Evolutionary conservation across 1,284 basidiomycete genomes (phyloP), one percentile per base, ranked within the genome.

Genomic region (Tilletia indica): DNA sequence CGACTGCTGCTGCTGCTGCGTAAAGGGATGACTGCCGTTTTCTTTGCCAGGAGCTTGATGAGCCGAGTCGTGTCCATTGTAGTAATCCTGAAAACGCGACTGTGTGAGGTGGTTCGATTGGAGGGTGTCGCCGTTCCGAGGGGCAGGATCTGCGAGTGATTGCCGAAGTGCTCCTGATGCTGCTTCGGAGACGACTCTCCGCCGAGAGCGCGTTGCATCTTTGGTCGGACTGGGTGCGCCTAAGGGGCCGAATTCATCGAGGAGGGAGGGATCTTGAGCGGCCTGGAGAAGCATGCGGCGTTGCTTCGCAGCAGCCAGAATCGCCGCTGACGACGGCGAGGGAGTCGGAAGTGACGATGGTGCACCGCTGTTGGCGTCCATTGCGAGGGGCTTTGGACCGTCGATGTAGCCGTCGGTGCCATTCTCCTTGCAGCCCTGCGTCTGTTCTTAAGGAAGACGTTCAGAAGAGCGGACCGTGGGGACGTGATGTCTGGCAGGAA

Each of bases 201-300:
- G 31, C 14, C 61, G 31, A 14, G 34, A 39, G 36, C 34, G 36
- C 31, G 14, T 19, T 11, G 48, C 14, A n/a, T 34, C 19, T 34
- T 64, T 64, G 61, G 38, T 19, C 2, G 61, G 61, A 39, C 61
- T 39, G 16, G 78, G 72, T 3, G 73, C 72, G 21, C 78, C 78
- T 0, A 80, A 70, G 0, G 78, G 78, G 5, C 77, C 77, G 58
- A 80, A 80, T 31, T 80, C 77, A 61, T 74, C 74, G 34, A 79
- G 70, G 19, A 78, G 69, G 36, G 36, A 36, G 4, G 47, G 42
- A 42, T 45, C 56, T 6, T 76, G 12, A 70, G 72, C 16, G 73
- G 69, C 16, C 70, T 71, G 12, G 72, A 68, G 4, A 73, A 76
- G 58, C 42, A 69, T 74, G 4, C 76, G 73, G 47, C 73, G 70